Conservation (phyloP, 805 yeast genomes). For the Candida suzukii region DNA sequence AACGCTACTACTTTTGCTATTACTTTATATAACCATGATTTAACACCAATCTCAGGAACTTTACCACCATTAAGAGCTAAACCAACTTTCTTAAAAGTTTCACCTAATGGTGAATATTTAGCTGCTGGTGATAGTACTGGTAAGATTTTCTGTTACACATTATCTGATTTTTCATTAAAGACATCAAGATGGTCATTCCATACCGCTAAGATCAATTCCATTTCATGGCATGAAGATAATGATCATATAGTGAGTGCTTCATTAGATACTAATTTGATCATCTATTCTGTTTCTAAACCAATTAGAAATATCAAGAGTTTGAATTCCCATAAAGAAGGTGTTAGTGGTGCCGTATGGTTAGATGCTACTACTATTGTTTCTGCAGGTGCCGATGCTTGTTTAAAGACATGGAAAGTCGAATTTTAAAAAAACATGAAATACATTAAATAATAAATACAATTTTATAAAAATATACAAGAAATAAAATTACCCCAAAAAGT, state of each 20-base stretch:
- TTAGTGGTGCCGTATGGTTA: slow-evolving; percentile 66
- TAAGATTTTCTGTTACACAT: slow-evolving; percentile 68
- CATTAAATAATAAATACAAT: neutral
- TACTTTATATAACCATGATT: slow-evolving; percentile 27
- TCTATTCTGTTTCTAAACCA: slow-evolving; percentile 77
- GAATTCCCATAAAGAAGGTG: slow-evolving; percentile 88
- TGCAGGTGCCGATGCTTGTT: slow-evolving; percentile 75
- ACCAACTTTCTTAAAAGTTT: slow-evolving; percentile 57
- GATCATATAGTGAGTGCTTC: slow-evolving; percentile 74
- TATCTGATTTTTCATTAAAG: slow-evolving; percentile 44
- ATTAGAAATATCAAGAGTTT: slow-evolving; percentile 64
- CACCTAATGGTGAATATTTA: slow-evolving; percentile 58
- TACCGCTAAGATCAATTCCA: slow-evolving; percentile 69
- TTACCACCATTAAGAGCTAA: slow-evolving; percentile 48
- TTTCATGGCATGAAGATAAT: slow-evolving; percentile 74
- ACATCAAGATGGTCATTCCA: slow-evolving; percentile 97
- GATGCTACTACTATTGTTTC: slow-evolving; percentile 44
- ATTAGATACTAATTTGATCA: slow-evolving; percentile 70
- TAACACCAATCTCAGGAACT: slow-evolving; percentile 7
- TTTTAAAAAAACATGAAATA: neutral
- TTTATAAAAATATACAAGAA: neutral
- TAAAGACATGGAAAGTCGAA: slow-evolving; percentile 62
- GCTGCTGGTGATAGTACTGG: slow-evolving; percentile 90
- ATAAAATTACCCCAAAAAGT: neutral
- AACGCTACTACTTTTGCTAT: slow-evolving; percentile 32